A percentile compares a stretch with the other conserved stretches of the same genome.
Evolutionary conservation across 495 filamentous ascomycete species (phyloP).

Genomic region (Talaromyces liani): DNA sequence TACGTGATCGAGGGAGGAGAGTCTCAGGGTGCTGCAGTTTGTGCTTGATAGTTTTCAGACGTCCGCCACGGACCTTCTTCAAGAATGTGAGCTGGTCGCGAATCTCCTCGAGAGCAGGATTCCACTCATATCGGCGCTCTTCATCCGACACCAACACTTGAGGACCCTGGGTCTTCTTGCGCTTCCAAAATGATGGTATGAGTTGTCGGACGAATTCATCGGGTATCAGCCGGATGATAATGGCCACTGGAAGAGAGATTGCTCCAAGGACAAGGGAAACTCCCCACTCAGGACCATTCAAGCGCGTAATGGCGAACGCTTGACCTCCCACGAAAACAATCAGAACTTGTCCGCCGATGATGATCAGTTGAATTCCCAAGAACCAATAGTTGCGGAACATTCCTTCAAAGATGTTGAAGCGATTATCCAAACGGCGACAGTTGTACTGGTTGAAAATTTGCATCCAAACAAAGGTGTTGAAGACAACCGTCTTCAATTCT

Average conservation of each 20-base stretch:
- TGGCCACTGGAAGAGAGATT: constrained; percentile 62
- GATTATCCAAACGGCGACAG: constrained; percentile 80
- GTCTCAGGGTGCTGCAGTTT: constrained; percentile 74
- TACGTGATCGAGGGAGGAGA: constrained; percentile 63
- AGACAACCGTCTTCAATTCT: constrained; percentile 61
- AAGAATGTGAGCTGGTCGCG: constrained; percentile 71
- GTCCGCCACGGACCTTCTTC: constrained; percentile 71
- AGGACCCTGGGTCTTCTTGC: constrained; percentile 33
- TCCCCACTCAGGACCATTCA: constrained; percentile 66
- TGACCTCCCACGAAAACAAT: constrained; percentile 71
- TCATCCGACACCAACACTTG: constrained; percentile 64
- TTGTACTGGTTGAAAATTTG: constrained; percentile 90
- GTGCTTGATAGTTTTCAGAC: constrained; percentile 79
- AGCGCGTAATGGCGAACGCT: constrained; percentile 56
- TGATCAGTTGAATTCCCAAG: constrained; percentile 71
- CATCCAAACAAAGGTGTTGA: constrained; percentile 95
- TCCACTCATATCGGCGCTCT: constrained; percentile 60
- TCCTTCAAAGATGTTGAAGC: constrained; percentile 84
- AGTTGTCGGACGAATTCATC: constrained; percentile 54
- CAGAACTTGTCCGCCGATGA: constrained; percentile 72
- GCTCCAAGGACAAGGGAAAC: constrained; percentile 65
- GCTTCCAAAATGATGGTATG: constrained; percentile 44
- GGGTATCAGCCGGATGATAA: constrained; percentile 67
- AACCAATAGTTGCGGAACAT: constrained; percentile 76
- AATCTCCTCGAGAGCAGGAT: constrained; percentile 57